phyloP scores from a whole-genome alignment of 2,329 filamentous ascomycete species.

The Aspergillus sp. region DNA sequence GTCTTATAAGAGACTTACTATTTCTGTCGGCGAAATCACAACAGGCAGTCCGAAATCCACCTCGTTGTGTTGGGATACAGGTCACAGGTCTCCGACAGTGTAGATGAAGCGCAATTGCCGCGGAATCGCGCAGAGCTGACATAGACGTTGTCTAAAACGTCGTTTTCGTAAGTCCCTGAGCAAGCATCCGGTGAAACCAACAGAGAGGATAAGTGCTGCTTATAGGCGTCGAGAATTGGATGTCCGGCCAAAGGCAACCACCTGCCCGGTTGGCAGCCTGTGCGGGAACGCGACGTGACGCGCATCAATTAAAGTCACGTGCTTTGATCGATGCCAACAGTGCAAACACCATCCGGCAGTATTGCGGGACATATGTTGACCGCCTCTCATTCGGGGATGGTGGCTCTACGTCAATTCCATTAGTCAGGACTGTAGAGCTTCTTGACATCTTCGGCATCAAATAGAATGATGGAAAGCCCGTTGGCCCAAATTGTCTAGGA shows the following conservation, averaged over 20 bases:
- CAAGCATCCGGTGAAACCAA: neutral
- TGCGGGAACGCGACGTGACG: constrained; percentile 20
- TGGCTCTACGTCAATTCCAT: neutral
- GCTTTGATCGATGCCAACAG: neutral
- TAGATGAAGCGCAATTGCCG: constrained; percentile 11
- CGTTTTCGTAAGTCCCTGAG: neutral
- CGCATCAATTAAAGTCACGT: constrained; percentile 21
- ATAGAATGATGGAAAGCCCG: neutral
- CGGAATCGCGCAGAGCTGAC: constrained; percentile 9
- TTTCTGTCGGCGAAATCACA: neutral
- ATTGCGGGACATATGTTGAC: neutral
- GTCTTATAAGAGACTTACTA: neutral
- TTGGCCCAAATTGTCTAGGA: neutral
- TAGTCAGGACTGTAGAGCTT: neutral
- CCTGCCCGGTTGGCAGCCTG: constrained; percentile 7
- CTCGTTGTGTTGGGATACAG: constrained; percentile 3
- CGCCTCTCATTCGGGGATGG: neutral
- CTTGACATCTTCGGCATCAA: neutral
- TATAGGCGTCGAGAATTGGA: neutral
- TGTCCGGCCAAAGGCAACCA: constrained; percentile 9
- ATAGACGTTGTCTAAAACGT: constrained; percentile 17
- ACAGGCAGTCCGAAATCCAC: neutral
- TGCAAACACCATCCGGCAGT: neutral
- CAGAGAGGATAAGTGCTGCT: neutral
- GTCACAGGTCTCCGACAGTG: constrained; percentile 12